Evolutionary conservation across 768 basidiomycete species (phyloP).

Genomic region (Russula olivacea): DNA sequence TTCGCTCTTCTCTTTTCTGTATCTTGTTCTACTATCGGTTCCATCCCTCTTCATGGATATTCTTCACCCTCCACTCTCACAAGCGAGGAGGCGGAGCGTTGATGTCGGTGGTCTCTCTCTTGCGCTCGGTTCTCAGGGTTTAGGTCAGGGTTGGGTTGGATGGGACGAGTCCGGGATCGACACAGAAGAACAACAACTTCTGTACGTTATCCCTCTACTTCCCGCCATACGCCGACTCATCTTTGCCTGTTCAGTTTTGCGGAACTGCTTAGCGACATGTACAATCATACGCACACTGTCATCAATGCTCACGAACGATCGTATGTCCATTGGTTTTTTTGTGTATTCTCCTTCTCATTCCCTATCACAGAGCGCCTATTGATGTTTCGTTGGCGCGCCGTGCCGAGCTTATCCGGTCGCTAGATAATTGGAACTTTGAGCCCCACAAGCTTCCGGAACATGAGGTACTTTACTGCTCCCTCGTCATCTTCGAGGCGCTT

Average conservation of each 20-base stretch:
- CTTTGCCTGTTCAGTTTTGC: conserved; percentile 46
- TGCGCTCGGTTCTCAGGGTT: conserved; percentile 55
- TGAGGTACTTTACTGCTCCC: conserved; percentile 74
- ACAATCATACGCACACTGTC: conserved; percentile 66
- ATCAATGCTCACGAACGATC: conserved; percentile 48
- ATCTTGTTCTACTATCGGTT: background rate
- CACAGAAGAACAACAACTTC: conserved; percentile 40
- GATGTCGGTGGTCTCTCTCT: conserved; percentile 87
- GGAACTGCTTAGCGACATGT: conserved; percentile 81
- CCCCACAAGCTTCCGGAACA: conserved; percentile 78
- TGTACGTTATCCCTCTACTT: conserved; percentile 36
- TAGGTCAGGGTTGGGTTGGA: conserved; percentile 68
- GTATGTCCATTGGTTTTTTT: conserved; percentile 33
- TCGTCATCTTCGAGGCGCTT: conserved; percentile 82
- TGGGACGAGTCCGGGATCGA: conserved; percentile 37
- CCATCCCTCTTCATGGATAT: conserved; percentile 14
- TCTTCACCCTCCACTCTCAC: conserved; percentile 11
- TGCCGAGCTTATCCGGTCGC: conserved; percentile 53
- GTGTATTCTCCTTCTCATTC: conserved; percentile 1
- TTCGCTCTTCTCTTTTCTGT: background rate
- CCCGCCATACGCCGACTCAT: background rate
- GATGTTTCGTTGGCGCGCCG: conserved; percentile 45
- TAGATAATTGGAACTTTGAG: conserved; percentile 87
- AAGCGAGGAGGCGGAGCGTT: conserved; percentile 61
- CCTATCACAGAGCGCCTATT: conserved; percentile 21